Percentiles rank a stretch among this genome's conserved stretches.
Conservation (phyloP, 2,329 filamentous ascomycete species). For the Pestalotiopsis sp. region DNA sequence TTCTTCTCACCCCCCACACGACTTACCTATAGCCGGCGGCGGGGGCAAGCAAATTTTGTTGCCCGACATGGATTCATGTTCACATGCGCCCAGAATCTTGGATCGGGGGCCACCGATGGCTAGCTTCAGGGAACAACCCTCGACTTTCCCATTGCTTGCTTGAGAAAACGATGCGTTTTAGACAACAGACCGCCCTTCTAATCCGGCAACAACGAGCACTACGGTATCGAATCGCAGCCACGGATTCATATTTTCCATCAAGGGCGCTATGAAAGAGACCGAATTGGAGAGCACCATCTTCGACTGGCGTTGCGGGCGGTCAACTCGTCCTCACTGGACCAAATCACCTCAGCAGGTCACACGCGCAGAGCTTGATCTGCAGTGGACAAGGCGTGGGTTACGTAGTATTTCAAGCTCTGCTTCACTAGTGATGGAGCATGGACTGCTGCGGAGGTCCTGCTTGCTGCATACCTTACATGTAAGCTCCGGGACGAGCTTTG, state of each 20-base stretch:
- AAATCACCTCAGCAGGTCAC: neutral
- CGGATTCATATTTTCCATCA: neutral
- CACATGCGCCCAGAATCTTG: conserved; percentile 3
- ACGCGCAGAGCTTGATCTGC: neutral
- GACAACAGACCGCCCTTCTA: neutral
- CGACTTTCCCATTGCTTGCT: neutral
- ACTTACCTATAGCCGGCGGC: neutral
- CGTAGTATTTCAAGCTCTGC: neutral
- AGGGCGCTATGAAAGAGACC: neutral
- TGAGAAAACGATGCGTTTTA: neutral
- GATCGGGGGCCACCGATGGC: neutral
- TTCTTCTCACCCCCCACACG: neutral
- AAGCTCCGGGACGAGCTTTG: neutral
- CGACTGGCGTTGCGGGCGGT: neutral
- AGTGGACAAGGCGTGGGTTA: neutral
- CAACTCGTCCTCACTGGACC: neutral
- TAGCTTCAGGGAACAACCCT: neutral
- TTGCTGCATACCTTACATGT: neutral
- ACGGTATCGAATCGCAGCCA: neutral
- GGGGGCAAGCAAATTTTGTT: neutral
- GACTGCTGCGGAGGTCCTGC: neutral
- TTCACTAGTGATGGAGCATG: neutral
- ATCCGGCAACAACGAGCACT: neutral
- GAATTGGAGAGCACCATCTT: neutral
- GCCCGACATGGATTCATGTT: neutral